phyloP scores from a whole-genome alignment of 1,284 basidiomycete species.

The Irpex sp. region DNA sequence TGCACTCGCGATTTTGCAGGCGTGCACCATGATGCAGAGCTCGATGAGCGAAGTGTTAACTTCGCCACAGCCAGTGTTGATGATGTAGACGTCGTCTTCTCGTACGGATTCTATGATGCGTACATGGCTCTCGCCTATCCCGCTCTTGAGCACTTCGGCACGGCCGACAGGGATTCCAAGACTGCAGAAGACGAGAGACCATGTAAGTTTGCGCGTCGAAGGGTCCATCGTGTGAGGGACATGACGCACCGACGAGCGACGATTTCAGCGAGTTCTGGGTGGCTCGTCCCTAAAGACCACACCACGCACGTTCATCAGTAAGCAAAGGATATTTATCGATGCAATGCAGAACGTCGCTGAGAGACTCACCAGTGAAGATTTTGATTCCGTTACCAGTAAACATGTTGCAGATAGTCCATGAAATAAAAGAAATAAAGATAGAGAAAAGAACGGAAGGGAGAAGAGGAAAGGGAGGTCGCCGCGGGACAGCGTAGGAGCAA shows the following conservation, averaged over 20 bases:
- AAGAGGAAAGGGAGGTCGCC: conserved; percentile 18
- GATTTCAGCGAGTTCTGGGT: conserved; percentile 92
- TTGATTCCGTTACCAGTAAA: conserved; percentile 84
- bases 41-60: conserved; percentile 93
- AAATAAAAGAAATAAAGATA: conserved; percentile 25
- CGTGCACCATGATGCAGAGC: conserved; percentile 99
- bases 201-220: conserved; percentile 5
- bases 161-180: conserved; percentile 83
- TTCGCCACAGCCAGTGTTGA: conserved; percentile 89
- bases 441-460: conserved; percentile 13
- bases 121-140: conserved; percentile 90
- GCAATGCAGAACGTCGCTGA: not conserved
- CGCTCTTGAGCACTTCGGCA: conserved; percentile 84
- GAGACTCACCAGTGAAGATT: conserved; percentile 79
- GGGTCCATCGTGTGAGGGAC: not conserved
- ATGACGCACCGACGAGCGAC: conserved; percentile 69
- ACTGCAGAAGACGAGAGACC: conserved; percentile 36
- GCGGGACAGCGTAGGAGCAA: conserved; percentile 2
- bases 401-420: conserved; percentile 40
- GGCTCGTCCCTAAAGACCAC: conserved; percentile 73
- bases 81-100: conserved; percentile 98
- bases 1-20: conserved; percentile 96
- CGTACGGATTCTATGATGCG: conserved; percentile 94
- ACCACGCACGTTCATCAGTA: conserved; percentile 5
- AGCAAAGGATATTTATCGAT: conserved; percentile 6